phyloP scores from a whole-genome alignment of 345 rosid genomes.

The Eucalyptus sp. region DNA sequence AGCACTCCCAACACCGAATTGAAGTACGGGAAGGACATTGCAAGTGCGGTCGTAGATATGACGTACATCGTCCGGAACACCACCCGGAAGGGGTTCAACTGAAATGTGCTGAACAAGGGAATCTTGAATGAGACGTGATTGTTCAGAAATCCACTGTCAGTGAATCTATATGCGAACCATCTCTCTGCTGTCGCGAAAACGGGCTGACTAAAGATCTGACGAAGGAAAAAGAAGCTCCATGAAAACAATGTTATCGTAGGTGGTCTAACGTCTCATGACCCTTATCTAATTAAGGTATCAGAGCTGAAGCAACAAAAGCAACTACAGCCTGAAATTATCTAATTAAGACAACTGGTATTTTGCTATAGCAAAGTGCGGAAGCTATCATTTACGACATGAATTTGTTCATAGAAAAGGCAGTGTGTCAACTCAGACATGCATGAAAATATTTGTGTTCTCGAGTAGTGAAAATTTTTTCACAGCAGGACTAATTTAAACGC shows the following conservation, averaged over 20 bases:
- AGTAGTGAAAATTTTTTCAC: neutral
- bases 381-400: neutral
- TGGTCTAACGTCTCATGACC: neutral
- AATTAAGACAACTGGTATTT: neutral
- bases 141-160: neutral
- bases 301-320: neutral
- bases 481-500: neutral
- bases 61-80: neutral
- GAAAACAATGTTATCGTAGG: neutral
- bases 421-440: neutral
- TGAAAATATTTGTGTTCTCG: neutral
- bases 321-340: neutral
- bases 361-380: neutral
- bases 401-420: neutral
- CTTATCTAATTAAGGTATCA: neutral
- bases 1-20: neutral
- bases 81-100: neutral
- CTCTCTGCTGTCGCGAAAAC: neutral
- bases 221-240: neutral
- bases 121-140: neutral
- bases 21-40: constrained; percentile 5
- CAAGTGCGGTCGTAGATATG: neutral
- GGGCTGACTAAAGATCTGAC: neutral
- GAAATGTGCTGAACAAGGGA: neutral
- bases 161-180: neutral